Evolutionary conservation across 108 stramenopile genomes (phyloP).

Genomic region (Cyclotella choctawhatcheeana): DNA sequence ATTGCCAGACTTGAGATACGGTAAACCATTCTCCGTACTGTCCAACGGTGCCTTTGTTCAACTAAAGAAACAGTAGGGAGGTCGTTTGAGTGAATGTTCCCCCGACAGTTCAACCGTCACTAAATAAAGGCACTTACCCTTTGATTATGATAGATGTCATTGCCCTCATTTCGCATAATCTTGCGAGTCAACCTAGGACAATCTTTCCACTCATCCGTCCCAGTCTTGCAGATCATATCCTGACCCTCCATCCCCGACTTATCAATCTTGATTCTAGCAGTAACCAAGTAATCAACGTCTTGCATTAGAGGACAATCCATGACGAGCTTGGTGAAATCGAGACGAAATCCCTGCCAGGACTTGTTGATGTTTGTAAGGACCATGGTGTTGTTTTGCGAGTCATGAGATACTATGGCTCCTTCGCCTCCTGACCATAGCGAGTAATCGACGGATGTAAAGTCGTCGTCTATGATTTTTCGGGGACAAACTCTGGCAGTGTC

Average conservation of each 20-base stretch:
- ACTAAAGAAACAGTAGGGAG: not conserved
- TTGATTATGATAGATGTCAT: not conserved
- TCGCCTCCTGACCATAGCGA: constrained; percentile 51
- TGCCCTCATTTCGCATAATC: constrained; percentile 26
- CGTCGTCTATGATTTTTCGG: constrained; percentile 24
- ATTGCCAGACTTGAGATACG: constrained; percentile 45
- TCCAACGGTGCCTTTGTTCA: constrained; percentile 24
- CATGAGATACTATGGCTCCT: constrained; percentile 15
- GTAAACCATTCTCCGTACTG: constrained; percentile 57
- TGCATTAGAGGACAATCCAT: constrained; percentile 31
- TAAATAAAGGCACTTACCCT: constrained; percentile 13
- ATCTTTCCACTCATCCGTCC: constrained; percentile 2
- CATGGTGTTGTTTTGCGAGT: constrained; percentile 22
- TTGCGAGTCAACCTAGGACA: constrained; percentile 30
- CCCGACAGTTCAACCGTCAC: not conserved
- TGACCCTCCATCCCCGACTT: constrained; percentile 24
- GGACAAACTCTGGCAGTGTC: constrained; percentile 31
- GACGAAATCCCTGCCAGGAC: constrained; percentile 30
- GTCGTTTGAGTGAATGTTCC: not conserved
- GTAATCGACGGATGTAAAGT: constrained; percentile 31
- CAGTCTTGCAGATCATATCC: constrained; percentile 30
- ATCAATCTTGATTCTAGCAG: constrained; percentile 51
- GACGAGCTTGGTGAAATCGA: constrained; percentile 30
- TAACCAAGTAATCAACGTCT: constrained; percentile 46
- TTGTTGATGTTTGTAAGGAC: constrained; percentile 3